Evolutionary conservation across 352 stramenopile genomes (phyloP).

Genomic region (Globisporangium spinosum): DNA sequence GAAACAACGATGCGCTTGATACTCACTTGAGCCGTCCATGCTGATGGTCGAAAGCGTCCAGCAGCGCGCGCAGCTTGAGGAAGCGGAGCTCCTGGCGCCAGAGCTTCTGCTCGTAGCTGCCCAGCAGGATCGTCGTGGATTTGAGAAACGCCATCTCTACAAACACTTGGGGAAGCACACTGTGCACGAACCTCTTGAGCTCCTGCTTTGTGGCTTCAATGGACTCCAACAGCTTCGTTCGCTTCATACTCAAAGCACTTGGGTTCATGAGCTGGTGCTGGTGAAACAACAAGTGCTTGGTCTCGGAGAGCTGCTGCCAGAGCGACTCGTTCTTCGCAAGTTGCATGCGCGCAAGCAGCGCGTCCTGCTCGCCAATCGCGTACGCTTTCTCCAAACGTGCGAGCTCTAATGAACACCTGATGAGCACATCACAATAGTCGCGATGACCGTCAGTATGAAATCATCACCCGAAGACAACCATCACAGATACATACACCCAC

Average conservation of each 20-base stretch:
- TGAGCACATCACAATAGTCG: background rate
- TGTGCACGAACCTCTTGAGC: constrained; percentile 21
- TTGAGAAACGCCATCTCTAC: constrained; percentile 39
- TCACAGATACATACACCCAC: background rate
- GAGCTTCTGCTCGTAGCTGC: constrained; percentile 46
- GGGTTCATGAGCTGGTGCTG: constrained; percentile 41
- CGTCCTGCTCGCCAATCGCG: constrained; percentile 29
- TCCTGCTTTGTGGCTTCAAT: constrained; percentile 27
- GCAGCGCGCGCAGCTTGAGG: constrained; percentile 24
- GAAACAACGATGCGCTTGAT: background rate
- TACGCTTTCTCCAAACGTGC: constrained; percentile 34
- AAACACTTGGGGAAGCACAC: constrained; percentile 20
- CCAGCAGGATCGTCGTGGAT: constrained; percentile 33
- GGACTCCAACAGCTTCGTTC: constrained; percentile 5
- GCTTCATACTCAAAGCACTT: constrained; percentile 14
- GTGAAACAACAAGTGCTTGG: constrained; percentile 24
- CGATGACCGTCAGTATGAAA: background rate
- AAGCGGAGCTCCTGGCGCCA: constrained; percentile 44
- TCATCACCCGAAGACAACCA: background rate
- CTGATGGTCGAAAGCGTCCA: constrained; percentile 37
- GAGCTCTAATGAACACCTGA: constrained; percentile 37
- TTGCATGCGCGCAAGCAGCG: constrained; percentile 30
- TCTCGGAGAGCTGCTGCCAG: constrained; percentile 16
- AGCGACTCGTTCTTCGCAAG: constrained; percentile 25
- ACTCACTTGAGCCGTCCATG: constrained; percentile 34